A percentile compares a stretch with the other conserved stretches of the same genome.
These are phyloP conservation scores for Colletotrichum limetticola DNA, from an alignment of 2,329 filamentous ascomycete species.

Conservation along the genomic window DNA sequence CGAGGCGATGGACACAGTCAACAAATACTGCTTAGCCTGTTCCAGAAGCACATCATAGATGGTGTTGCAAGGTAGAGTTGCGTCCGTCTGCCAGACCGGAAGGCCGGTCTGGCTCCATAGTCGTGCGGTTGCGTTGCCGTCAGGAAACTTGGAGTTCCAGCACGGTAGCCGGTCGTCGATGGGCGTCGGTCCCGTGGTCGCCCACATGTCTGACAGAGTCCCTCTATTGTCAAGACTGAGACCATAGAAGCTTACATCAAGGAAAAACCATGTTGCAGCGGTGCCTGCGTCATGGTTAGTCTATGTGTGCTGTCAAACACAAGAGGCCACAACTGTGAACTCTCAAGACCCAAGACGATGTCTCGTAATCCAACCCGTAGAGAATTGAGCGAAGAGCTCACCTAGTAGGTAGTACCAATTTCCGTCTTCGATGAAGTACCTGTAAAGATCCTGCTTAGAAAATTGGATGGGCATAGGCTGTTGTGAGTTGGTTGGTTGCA, in stretches of 20 bases:
- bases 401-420: conserved; percentile 58
- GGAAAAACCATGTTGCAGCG: conserved; percentile 62
- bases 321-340: too few relatives aligned
- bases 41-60: conserved; percentile 63
- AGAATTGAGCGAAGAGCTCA: conserved; percentile 16
- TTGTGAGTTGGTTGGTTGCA: conserved; percentile 46
- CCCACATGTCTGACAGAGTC: conserved; percentile 56
- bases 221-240: conserved; percentile 60
- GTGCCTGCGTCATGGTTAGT: conserved; percentile 46
- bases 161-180: conserved; percentile 54
- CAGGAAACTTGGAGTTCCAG: conserved; percentile 57
- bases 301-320: background rate
- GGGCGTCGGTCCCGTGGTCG: conserved; percentile 44
- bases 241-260: conserved; percentile 67
- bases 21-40: conserved; percentile 63
- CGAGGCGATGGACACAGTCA: conserved; percentile 63
- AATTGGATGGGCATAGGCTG: conserved; percentile 59
- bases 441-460: conserved; percentile 57
- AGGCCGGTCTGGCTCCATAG: conserved; percentile 51
- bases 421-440: conserved; percentile 60
- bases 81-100: conserved; percentile 62
- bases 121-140: conserved; percentile 56
- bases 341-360: too few relatives aligned
- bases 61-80: conserved; percentile 59
- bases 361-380: background rate